Base-by-base conservation (phyloP, 2,329 filamentous ascomycete genomes). In the Chaetomium olivaceum region DNA sequence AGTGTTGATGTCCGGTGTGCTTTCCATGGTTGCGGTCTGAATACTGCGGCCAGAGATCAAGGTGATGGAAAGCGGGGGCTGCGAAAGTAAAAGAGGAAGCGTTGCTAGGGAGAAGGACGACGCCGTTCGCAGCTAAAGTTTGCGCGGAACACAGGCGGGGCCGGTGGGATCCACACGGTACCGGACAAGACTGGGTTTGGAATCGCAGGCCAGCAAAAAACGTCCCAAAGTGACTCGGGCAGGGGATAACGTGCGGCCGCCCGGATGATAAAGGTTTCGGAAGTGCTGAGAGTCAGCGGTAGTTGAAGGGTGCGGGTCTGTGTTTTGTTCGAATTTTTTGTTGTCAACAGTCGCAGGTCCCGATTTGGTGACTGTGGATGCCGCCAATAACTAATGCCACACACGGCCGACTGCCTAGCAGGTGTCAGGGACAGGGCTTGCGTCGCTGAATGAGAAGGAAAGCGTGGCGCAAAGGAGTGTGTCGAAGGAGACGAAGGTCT, bases 1-100 rank as follows among this genome's bases (percentile, higher is more conserved):
- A 83, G 93, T 90, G 85, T 94, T 96, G 84, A 98, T 96, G 84
- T 98, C 92, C 91, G 96, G 82, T 64, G 77, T 74, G 76, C 83
- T 86, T 80, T 85, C 86, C 85, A 87, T 92, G 80, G 76, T 83
- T 78, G 77, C 65, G 64, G 56, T 68, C 63, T 61, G 58, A 55
- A 62, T 68, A 43, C 58, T 68, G 61, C 63, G 62, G 69, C 68
- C 67, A 64, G 62, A 63, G 59, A 61, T 64, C 21, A 56, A 62
- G 61, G 31, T 64, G 75, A 70, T 70, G 74, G 74, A 63, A 68
- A 69, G 68, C 66, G 67, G 66, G 65, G 67, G 67, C 46, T 62
- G 29, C 52, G 67, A 63, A 62, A 61, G 60, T 63, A 69, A 65
- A 58, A 67, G 65, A 68, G 64, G 67, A 61, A 66, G 64, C 66